Percentiles rank a stretch among this genome's conserved stretches.
phyloP scores from a whole-genome alignment of 139 green algal genomes.

The Deuterostichococcus epilithicus region DNA sequence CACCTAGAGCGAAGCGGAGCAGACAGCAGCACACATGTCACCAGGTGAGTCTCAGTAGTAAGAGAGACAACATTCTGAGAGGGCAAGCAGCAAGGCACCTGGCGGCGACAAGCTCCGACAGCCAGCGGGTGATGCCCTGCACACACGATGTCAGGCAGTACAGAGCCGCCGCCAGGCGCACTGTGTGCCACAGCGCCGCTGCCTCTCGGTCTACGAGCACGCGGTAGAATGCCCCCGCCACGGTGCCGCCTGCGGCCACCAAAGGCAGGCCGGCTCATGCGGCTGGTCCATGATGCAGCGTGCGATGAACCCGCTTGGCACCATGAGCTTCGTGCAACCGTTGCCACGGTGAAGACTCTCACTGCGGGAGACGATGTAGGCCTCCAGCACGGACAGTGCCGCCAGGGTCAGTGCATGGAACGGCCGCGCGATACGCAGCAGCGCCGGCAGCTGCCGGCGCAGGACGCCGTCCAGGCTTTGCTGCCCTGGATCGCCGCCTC shows the following conservation, averaged over 20 bases:
- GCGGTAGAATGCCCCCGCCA: conserved; percentile 40
- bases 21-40: conserved; percentile 2
- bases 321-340: too few relatives aligned
- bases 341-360: not conserved
- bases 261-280: too few relatives aligned
- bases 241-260: conserved; percentile 44
- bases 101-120: not conserved
- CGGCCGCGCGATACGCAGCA: conserved; percentile 27
- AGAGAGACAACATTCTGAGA: too few relatives aligned
- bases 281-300: too few relatives aligned
- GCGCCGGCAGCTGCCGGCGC: not conserved
- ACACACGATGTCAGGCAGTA: conserved; percentile 12
- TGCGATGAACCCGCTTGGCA: too few relatives aligned
- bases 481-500: too few relatives aligned
- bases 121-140: not conserved
- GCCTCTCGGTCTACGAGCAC: conserved; percentile 29
- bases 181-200: not conserved
- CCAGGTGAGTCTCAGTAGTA: too few relatives aligned
- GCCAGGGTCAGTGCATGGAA: conserved; percentile 27
- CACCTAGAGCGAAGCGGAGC: too few relatives aligned
- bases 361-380: conserved; percentile 28
- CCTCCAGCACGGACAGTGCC: conserved; percentile 23
- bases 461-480: not conserved
- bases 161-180: conserved; percentile 19
- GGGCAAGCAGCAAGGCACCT: not conserved